These are phyloP conservation scores for Gossypium thurberi DNA, from an alignment of 345 rosid species.

Conservation along the genomic window DNA sequence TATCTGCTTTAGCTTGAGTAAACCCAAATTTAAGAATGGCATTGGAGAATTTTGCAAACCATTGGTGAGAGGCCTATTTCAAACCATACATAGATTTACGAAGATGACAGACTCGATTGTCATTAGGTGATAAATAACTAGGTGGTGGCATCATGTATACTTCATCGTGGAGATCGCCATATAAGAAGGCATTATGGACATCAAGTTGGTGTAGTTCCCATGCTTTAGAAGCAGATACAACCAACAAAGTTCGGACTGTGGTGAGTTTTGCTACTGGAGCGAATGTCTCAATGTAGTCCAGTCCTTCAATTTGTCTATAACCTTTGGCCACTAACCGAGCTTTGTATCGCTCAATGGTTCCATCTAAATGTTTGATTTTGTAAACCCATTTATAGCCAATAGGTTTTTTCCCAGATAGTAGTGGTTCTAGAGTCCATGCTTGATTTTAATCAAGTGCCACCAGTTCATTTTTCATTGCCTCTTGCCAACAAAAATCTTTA, in stretches of 20 bases:
- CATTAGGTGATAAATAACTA: background rate
- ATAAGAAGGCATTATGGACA: background rate
- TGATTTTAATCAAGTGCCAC: background rate
- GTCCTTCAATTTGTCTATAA: background rate
- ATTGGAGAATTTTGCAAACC: background rate
- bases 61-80: background rate
- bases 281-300: background rate
- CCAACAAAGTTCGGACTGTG: background rate
- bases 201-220: background rate
- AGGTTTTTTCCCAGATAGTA: background rate
- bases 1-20: background rate
- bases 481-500: background rate
- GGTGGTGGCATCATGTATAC: background rate
- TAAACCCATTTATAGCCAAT: no score
- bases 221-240: background rate
- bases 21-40: background rate
- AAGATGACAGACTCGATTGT: background rate
- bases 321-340: background rate
- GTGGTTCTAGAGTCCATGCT: no score
- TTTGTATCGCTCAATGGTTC: no score
- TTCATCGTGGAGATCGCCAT: no score
- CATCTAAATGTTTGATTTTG: background rate
- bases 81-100: background rate
- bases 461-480: background rate
- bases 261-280: background rate